Evolutionary conservation across 2,329 filamentous ascomycete species (phyloP).

Genomic region (Furcasterigmium sp.): DNA sequence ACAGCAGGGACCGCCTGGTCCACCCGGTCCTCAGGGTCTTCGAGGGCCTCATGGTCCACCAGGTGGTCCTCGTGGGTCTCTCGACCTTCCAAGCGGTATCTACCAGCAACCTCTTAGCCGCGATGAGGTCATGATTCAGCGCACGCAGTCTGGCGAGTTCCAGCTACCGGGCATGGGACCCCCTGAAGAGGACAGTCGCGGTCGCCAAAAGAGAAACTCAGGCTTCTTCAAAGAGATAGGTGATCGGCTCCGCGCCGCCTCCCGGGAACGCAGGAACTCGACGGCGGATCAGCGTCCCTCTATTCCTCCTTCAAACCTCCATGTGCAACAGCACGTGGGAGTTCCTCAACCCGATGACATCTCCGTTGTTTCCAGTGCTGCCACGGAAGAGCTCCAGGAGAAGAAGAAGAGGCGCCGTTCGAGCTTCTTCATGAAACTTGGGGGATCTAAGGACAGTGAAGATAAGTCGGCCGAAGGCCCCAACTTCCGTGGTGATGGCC

Average conservation of each 20-base stretch:
- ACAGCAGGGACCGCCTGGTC: constrained; percentile 10
- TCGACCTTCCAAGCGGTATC: constrained; percentile 10
- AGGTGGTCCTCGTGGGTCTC: constrained; percentile 13
- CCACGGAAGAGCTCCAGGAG: constrained; percentile 30
- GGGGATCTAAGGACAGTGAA: constrained; percentile 11
- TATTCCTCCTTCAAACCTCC: background rate
- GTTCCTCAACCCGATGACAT: constrained; percentile 25
- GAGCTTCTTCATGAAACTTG: constrained; percentile 30
- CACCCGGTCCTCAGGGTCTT: background rate
- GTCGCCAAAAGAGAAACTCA: constrained; percentile 30
- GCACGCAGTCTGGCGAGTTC: constrained; percentile 32
- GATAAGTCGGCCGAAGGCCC: background rate
- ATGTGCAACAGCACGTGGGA: background rate
- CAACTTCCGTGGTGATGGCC: too few species aligned
- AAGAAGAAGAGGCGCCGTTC: constrained; percentile 26
- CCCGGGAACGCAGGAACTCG: constrained; percentile 23
- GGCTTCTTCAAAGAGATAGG: constrained; percentile 48
- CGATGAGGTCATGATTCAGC: constrained; percentile 29
- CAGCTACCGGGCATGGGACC: constrained; percentile 28
- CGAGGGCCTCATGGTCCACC: constrained; percentile 8
- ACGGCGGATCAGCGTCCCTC: constrained; percentile 8
- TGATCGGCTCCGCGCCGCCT: constrained; percentile 31
- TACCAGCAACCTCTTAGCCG: constrained; percentile 16
- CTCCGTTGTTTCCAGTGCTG: constrained; percentile 31
- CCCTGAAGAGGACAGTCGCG: constrained; percentile 28